Conservation (phyloP, 176 grass and related monocot species). For the Carex myosuroides region DNA sequence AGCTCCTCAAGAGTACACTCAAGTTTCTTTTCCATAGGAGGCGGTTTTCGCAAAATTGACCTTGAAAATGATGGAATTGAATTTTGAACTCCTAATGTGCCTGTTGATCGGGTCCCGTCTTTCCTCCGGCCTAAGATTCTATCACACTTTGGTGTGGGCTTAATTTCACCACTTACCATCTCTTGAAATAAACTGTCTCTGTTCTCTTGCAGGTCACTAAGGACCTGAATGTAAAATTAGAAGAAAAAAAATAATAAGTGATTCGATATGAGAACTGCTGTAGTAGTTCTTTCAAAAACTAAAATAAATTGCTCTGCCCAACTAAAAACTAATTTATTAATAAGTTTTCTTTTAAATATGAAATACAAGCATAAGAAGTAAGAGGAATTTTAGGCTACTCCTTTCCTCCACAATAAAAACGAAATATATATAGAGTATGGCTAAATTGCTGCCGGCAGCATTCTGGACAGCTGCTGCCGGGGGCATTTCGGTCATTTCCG, state of each 20-base stretch:
- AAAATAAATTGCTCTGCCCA: neutral
- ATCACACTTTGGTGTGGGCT: neutral
- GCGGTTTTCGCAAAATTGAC: conserved; percentile 77
- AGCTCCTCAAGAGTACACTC: conserved; percentile 97
- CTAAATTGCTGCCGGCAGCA: no score
- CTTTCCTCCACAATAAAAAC: no score
- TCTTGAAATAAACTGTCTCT: conserved; percentile 28
- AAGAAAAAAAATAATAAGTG: neutral
- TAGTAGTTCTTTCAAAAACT: neutral
- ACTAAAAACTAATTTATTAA: neutral
- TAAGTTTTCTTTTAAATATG: neutral
- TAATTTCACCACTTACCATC: conserved; percentile 20
- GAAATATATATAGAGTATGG: no score
- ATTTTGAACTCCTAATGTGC: conserved; percentile 34
- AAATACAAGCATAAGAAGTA: neutral
- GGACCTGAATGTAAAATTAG: conserved; percentile 32
- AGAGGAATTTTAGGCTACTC: no score
- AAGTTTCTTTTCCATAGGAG: conserved; percentile 62
- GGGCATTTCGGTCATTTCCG: no score
- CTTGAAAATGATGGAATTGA: conserved; percentile 66
- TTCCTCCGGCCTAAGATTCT: conserved; percentile 20
- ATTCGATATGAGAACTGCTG: neutral
- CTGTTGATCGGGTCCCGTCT: conserved; percentile 3
- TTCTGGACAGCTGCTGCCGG: no score
- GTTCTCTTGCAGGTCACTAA: conserved; percentile 76